Evolutionary conservation across 2,329 filamentous ascomycete species (phyloP).

Genomic region (Colletotrichum liriopes): DNA sequence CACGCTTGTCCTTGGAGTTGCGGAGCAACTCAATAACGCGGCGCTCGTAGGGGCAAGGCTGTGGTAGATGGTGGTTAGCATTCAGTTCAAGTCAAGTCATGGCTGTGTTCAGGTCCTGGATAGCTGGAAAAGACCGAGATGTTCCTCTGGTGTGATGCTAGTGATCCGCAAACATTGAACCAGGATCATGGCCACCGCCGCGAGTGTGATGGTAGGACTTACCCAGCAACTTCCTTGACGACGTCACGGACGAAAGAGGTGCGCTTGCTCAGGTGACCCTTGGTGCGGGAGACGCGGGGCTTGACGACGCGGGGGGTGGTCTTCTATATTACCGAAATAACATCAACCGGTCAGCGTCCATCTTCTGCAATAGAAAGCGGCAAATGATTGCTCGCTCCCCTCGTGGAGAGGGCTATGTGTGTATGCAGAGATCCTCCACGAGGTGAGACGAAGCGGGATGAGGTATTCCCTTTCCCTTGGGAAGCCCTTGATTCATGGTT

Average conservation of each 20-base stretch:
- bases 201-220: constrained; percentile 58
- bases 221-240: constrained; percentile 98
- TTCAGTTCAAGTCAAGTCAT: not conserved
- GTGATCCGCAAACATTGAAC: not conserved
- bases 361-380: constrained; percentile 63
- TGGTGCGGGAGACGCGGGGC: constrained; percentile 86
- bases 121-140: not conserved
- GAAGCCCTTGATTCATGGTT: not conserved
- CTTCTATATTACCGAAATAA: constrained; percentile 73
- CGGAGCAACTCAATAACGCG: constrained; percentile 99
- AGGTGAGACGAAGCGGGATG: constrained; percentile 71
- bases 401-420: constrained; percentile 50
- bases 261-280: constrained; percentile 97
- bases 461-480: not conserved
- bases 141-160: not conserved
- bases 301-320: constrained; percentile 85
- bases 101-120: not conserved
- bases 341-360: constrained; percentile 72
- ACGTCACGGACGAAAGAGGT: constrained; percentile 97
- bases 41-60: constrained; percentile 95
- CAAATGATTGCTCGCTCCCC: constrained; percentile 44
- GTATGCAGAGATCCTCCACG: constrained; percentile 79
- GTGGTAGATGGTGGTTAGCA: constrained; percentile 50
- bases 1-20: constrained; percentile 99
- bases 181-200: not conserved